phyloP scores from a whole-genome alignment of 2,329 filamentous ascomycete genomes.

The Paracamarosporium sp. region DNA sequence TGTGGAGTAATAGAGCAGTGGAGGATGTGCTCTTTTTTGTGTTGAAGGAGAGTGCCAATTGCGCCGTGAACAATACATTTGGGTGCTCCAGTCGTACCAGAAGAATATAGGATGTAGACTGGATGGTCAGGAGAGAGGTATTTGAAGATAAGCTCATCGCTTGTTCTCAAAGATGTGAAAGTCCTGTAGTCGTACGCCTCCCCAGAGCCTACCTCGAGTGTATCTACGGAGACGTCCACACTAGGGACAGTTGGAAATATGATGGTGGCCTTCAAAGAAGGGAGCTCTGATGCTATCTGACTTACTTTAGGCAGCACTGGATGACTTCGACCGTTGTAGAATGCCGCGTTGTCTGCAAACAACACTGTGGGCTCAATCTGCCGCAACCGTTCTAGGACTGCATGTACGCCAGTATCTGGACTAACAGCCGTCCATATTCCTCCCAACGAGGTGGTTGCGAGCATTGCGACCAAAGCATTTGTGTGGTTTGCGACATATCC shows the following conservation, averaged over 20 bases:
- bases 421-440: slow-evolving; percentile 94
- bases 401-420: slow-evolving; percentile 89
- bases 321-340: slow-evolving; percentile 92
- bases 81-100: slow-evolving; percentile 83
- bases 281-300: slow-evolving; percentile 75
- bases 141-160: slow-evolving; percentile 62
- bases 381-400: slow-evolving; percentile 82
- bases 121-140: slow-evolving; percentile 86
- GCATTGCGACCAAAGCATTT: slow-evolving; percentile 85
- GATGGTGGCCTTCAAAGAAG: slow-evolving; percentile 72
- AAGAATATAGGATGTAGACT: slow-evolving; percentile 92
- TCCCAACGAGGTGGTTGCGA: slow-evolving; percentile 81
- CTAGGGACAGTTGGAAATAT: slow-evolving; percentile 71
- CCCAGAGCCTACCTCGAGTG: slow-evolving; percentile 46
- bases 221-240: slow-evolving; percentile 48
- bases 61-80: slow-evolving; percentile 96
- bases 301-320: slow-evolving; percentile 78
- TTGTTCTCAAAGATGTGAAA: slow-evolving; percentile 49
- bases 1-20: slow-evolving; percentile 79
- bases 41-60: slow-evolving; percentile 88
- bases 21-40: slow-evolving; percentile 94
- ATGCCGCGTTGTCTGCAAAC: slow-evolving; percentile 85
- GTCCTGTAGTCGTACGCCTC: slow-evolving; percentile 45
- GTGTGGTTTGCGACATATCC: slow-evolving; percentile 89
- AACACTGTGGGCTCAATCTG: slow-evolving; percentile 86